These are phyloP conservation scores for Cercospora sp. DNA, from an alignment of 2,329 filamentous ascomycete species.

Conservation along the genomic window DNA sequence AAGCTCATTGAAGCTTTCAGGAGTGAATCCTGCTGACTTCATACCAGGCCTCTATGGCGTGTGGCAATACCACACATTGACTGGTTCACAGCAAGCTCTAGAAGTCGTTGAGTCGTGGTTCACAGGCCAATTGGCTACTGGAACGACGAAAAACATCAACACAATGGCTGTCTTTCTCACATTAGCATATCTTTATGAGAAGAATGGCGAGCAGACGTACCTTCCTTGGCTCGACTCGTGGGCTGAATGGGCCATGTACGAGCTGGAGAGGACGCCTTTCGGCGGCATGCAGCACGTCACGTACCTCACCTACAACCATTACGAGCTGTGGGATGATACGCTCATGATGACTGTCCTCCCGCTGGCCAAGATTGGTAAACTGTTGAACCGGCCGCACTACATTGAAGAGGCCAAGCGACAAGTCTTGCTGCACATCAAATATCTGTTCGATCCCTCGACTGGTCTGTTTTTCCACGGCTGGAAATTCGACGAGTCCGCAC, in stretches of 20 bases:
- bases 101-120: constrained; percentile 75
- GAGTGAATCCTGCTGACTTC: constrained; percentile 1
- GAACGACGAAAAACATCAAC: constrained; percentile 83
- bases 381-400: constrained; percentile 70
- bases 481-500: constrained; percentile 65
- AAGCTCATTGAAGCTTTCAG: background rate
- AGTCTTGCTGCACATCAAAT: constrained; percentile 76
- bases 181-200: constrained; percentile 75
- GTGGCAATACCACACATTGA: constrained; percentile 78
- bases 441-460: constrained; percentile 70
- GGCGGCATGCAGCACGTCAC: constrained; percentile 76
- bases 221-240: constrained; percentile 76
- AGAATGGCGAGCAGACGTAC: constrained; percentile 67
- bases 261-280: constrained; percentile 68
- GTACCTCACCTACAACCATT: constrained; percentile 67
- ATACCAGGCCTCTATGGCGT: constrained; percentile 81
- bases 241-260: constrained; percentile 82
- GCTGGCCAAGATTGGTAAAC: constrained; percentile 73
- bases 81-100: constrained; percentile 61
- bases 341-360: constrained; percentile 86
- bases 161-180: constrained; percentile 79
- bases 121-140: constrained; percentile 64
- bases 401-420: constrained; percentile 76
- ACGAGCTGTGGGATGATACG: constrained; percentile 83
- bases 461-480: constrained; percentile 82